Evolutionary conservation across 177 flowering plant species (phyloP), one percentile per base, ranked within the genome.

Genomic region (Vitis hybrid): DNA sequence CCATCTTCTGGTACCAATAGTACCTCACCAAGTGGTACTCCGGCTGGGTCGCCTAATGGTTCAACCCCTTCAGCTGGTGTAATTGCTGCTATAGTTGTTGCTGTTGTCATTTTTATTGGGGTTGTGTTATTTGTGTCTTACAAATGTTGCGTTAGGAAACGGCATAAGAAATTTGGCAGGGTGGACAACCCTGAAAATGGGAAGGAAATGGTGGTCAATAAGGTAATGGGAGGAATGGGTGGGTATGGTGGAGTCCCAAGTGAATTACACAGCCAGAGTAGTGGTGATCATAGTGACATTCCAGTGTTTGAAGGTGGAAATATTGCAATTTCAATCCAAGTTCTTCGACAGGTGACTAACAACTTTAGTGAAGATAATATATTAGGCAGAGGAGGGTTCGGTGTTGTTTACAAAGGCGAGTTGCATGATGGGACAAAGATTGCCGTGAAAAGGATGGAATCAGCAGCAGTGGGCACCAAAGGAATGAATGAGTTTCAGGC

Each of bases 401-500:
- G 97, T 6, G 85, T 91, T 56, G 97, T 94, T 16, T 94, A 94
- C 71, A 89, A 76, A 72, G 98, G 98, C 2, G 90, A 78, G 65
- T 76, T 90, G 67, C 90, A 84, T 21, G 97, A 94, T 75, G 98
- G 98, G 16, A 89, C 93, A 11, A 81, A 81, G 67, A 84, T 92
- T 60, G 98, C 97, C 1, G 94, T 94, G 64, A 94, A 94, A 82
- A 86, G 97, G 75, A 94, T 94, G 97, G 89, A 89, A 74, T 85
- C 89, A 2, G 71, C 70, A 0, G 70, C 74, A 10, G 80, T 88
- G 86, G 89, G 93, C 6, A 83, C 81, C 18, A 91, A 91, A 72
- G 97, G 91, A 21, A 58, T 89, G 91, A 85, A 79, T 50, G 97
- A 92, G 76, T 94, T 92, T 72, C 87, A 91, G 71, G 89, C 97